phyloP scores from a whole-genome alignment of 108 stramenopile species.

The Pseudonitzschia pungens region DNA sequence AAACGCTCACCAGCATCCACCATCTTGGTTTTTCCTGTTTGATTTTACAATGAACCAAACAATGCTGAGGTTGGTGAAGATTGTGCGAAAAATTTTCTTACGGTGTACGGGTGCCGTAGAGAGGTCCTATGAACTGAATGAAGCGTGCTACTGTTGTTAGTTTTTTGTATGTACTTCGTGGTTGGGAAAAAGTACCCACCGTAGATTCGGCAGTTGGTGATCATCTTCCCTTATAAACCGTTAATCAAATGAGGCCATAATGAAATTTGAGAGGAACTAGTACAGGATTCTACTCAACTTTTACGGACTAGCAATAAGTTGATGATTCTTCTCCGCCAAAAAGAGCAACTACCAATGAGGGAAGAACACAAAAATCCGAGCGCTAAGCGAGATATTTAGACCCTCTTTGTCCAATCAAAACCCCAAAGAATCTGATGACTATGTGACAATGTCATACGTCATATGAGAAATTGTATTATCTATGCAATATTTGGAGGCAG shows the following conservation, averaged over 20 bases:
- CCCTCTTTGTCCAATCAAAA: neutral
- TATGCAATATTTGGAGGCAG: too few species aligned
- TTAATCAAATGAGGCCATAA: neutral
- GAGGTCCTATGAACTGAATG: neutral
- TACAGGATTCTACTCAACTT: neutral
- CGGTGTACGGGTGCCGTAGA: neutral
- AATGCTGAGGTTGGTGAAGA: neutral
- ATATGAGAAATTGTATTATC: too few species aligned
- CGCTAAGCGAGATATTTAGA: neutral
- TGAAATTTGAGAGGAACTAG: too few species aligned
- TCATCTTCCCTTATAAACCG: neutral
- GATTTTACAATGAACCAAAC: neutral
- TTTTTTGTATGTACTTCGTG: too few species aligned
- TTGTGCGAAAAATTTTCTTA: neutral
- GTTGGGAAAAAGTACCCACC: neutral
- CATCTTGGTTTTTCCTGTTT: constrained; percentile 3
- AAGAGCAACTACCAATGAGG: neutral
- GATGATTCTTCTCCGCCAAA: too few species aligned
- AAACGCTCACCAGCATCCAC: constrained; percentile 40
- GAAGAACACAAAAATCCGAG: neutral
- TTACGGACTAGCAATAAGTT: too few species aligned
- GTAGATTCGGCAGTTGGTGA: neutral
- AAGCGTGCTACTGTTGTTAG: neutral
- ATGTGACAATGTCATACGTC: neutral
- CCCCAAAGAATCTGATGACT: neutral